phyloP scores from a whole-genome alignment of 805 yeast genomes.

The Ogataea salicorniae region DNA sequence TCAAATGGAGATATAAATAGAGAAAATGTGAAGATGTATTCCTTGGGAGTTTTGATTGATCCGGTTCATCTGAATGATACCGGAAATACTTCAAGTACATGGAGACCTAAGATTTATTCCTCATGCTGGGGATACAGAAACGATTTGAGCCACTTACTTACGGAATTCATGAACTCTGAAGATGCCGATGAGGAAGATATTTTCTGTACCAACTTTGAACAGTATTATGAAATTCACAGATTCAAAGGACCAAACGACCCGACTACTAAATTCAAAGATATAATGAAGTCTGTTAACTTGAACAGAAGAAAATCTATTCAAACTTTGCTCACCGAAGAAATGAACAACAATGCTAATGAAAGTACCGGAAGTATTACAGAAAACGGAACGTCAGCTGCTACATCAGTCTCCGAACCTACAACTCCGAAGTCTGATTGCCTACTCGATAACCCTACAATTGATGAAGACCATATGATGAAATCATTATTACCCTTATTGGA shows the following conservation, averaged over 20 bases:
- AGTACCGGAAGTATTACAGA: conserved; percentile 7
- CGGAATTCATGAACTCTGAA: conserved; percentile 23
- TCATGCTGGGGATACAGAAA: conserved; percentile 41
- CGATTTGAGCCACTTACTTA: conserved; percentile 29
- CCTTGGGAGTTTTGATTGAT: conserved; percentile 57
- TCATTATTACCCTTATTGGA: conserved; percentile 43
- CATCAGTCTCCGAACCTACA: conserved; percentile 14
- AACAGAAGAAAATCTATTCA: conserved; percentile 21
- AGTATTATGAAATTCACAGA: conserved; percentile 28
- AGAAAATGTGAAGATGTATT: conserved; percentile 50
- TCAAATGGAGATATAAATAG: conserved; percentile 30
- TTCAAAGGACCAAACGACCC: conserved; percentile 27
- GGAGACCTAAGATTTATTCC: conserved; percentile 39
- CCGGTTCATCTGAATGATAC: conserved; percentile 25
- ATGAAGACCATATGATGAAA: conserved; percentile 40
- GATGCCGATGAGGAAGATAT: conserved; percentile 14
- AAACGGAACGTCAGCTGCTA: conserved; percentile 15
- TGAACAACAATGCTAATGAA: conserved; percentile 11
- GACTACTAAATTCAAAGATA: conserved; percentile 19
- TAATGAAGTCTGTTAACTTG: conserved; percentile 17
- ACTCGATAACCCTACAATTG: conserved; percentile 10
- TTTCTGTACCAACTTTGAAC: conserved; percentile 16
- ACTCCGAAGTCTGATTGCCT: conserved; percentile 3
- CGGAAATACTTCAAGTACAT: conserved; percentile 14
- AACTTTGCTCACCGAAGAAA: conserved; percentile 14